Percentiles rank a stretch among this genome's conserved stretches.
Evolutionary conservation across 2,329 filamentous ascomycete genomes (phyloP).

Genomic region (Nothophaeocryptopus gaeumannii): DNA sequence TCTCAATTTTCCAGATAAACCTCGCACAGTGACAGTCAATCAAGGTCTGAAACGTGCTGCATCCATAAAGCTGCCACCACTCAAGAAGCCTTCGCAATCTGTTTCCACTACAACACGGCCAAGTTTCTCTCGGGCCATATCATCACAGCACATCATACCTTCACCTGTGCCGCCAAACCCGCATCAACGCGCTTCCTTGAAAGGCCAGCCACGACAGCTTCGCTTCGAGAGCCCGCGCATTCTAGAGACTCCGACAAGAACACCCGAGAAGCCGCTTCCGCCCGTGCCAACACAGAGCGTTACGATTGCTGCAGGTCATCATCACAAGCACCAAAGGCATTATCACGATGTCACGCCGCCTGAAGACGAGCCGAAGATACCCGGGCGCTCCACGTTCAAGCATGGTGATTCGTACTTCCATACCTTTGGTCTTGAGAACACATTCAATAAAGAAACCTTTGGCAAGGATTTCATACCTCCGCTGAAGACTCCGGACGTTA

Average conservation of each 20-base stretch:
- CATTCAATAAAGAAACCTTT: conserved; percentile 9
- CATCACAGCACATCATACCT: not conserved
- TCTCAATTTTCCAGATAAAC: conserved; percentile 1
- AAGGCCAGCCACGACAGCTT: conserved; percentile 6
- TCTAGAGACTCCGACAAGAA: not conserved
- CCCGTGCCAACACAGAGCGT: not conserved
- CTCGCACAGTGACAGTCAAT: not conserved
- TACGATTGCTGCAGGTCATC: not conserved
- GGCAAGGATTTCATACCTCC: conserved; percentile 16
- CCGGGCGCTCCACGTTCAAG: conserved; percentile 6
- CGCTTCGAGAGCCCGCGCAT: conserved; percentile 13
- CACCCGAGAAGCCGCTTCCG: not conserved
- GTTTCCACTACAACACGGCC: not conserved
- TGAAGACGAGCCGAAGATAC: conserved; percentile 18
- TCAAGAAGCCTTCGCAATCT: too few relatives aligned
- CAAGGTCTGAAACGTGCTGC: too few relatives aligned
- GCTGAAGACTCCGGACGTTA: not conserved
- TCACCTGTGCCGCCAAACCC: not conserved
- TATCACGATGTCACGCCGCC: conserved; percentile 27
- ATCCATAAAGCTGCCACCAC: not conserved
- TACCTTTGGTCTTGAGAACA: conserved; percentile 23
- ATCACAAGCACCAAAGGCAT: conserved; percentile 6
- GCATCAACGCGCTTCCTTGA: not conserved
- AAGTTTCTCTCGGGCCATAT: not conserved
- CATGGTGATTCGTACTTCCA: conserved; percentile 28